Evolutionary conservation across 768 basidiomycete species (phyloP).

Genomic region (Clavulina sp.): DNA sequence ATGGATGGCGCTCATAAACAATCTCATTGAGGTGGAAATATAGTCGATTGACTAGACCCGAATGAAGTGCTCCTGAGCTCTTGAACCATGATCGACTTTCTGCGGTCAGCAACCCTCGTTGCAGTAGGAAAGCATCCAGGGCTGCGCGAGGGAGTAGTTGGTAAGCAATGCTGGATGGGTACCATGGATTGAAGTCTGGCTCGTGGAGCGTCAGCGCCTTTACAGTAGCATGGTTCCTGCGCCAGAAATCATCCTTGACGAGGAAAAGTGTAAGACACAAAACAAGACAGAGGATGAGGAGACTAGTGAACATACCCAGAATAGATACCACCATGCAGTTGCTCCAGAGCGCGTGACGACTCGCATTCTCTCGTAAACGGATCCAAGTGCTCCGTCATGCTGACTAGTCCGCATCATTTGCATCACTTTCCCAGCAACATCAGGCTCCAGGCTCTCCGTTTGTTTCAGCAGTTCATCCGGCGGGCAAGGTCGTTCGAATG

Average conservation of each 20-base stretch:
- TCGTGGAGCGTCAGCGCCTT: conserved; percentile 29
- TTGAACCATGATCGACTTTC: conserved; percentile 24
- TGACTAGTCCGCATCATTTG: not conserved
- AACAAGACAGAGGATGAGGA: not conserved
- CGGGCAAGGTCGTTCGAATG: conserved; percentile 40
- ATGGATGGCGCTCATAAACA: conserved; percentile 32
- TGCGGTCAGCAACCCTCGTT: conserved; percentile 39
- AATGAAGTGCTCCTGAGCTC: conserved; percentile 27
- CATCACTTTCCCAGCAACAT: not conserved
- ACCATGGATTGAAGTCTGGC: conserved; percentile 53
- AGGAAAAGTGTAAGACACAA: not conserved
- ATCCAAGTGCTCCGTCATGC: conserved; percentile 26
- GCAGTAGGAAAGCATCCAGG: conserved; percentile 44
- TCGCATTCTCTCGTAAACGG: conserved; percentile 35
- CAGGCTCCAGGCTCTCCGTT: conserved; percentile 15
- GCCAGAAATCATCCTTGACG: conserved; percentile 54
- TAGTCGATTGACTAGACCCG: conserved; percentile 53
- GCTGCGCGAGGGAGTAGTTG: conserved; percentile 44
- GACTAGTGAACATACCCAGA: conserved; percentile 36
- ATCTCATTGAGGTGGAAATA: conserved; percentile 56
- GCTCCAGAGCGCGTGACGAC: conserved; percentile 32
- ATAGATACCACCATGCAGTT: conserved; percentile 61
- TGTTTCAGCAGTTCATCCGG: conserved; percentile 28
- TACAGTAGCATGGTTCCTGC: conserved; percentile 46
- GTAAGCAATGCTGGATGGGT: conserved; percentile 54